Evolutionary conservation across 2,329 filamentous ascomycete species (phyloP).

Genomic region (Falciphora oryzae): DNA sequence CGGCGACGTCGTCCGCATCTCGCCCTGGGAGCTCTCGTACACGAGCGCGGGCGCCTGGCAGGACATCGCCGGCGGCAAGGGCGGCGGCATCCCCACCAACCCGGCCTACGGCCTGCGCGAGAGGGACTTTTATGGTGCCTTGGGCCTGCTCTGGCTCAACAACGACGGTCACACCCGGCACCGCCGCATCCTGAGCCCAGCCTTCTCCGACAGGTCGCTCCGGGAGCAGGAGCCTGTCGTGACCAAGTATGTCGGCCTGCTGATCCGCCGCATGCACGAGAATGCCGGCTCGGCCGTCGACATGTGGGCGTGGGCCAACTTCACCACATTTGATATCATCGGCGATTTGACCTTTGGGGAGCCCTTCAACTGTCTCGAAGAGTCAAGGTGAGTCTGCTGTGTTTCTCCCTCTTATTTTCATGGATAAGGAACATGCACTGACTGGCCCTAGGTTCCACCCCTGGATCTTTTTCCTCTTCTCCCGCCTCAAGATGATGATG

Average conservation of each 20-base stretch:
- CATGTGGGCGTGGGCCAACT: constrained; percentile 22
- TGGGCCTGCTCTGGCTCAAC: constrained; percentile 14
- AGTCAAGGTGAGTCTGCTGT: constrained; percentile 1
- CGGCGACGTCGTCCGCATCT: constrained; percentile 33
- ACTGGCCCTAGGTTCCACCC: constrained; percentile 11
- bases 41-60: constrained; percentile 27
- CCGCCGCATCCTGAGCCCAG: constrained; percentile 19
- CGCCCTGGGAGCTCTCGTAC: constrained; percentile 34
- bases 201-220: constrained; percentile 23
- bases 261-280: constrained; percentile 17
- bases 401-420: not conserved
- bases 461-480: constrained; percentile 14
- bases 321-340: constrained; percentile 17
- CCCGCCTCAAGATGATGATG: constrained; percentile 5
- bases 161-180: constrained; percentile 17
- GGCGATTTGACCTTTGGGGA: constrained; percentile 17
- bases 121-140: constrained; percentile 16
- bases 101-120: constrained; percentile 14
- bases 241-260: constrained; percentile 14
- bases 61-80: constrained; percentile 30
- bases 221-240: constrained; percentile 21
- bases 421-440: too few species aligned
- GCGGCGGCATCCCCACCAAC: constrained; percentile 13
- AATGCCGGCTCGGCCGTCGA: constrained; percentile 17
- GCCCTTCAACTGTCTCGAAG: constrained; percentile 15